Evolutionary conservation across 768 basidiomycete genomes (phyloP), one percentile per base, ranked within the genome.

Genomic region (Lactarius hatsudake): DNA sequence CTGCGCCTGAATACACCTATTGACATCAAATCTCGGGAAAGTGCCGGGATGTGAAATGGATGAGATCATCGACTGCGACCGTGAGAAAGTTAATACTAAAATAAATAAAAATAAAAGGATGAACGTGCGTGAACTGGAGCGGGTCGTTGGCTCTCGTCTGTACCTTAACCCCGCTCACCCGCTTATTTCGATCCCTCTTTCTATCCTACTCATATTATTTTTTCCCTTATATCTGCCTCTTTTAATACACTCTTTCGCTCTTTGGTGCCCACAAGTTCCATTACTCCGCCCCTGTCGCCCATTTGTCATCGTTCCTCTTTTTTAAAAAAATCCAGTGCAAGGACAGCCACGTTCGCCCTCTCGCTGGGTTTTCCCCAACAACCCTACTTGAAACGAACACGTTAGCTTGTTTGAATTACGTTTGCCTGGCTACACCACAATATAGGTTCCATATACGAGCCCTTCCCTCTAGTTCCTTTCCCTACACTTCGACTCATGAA

Each of bases 81-180:
- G 56, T 34, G 51, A 15, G 51, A 53, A 53, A 26, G 51, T 1
- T 26, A 1, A 53, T 15, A 26, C 1, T 53, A 3, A 40, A 13
- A 32, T 51, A 32, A 51, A 17, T 12, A 4, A 34, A 32, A 32
- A 40, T 28, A 56, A 66, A 36, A 56, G 54, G 76, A 72, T 77
- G 78, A 79, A 79, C 78, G 78, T 79, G 78, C 78, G 79, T 76
- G 63, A 63, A 57, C 42, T 55, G 62, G 70, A 69, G 72, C 72
- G 69, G 71, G 64, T 70, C 68, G 71, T 71, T 75, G 70, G 72
- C 75, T 73, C 62, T 67, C 72, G 55, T n/a, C n/a, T n/a, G n/a
- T 67, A 63, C 62, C 62, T 45, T 60, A 60, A 43, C 48, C 48
- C 53, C 62, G 48, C 26, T 34, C 58, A 28, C n/a, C 32, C 20